Percentiles rank a stretch among this genome's conserved stretches.
Evolutionary conservation across 257 asterid species (phyloP).

Genomic region (Linaria vulgaris): DNA sequence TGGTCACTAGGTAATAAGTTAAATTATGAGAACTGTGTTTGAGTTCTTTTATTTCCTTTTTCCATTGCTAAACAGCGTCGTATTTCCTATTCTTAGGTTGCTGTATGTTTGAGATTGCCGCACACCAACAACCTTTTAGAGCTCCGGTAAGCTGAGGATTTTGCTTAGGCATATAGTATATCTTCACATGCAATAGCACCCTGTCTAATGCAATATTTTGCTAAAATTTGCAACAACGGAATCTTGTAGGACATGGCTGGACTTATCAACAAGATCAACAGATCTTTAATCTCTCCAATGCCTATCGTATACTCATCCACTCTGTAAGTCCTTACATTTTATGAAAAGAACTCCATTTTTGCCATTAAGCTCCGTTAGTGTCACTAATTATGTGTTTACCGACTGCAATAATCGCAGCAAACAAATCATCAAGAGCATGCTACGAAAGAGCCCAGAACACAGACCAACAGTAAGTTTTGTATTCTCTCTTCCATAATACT

Average conservation of each 20-base stretch:
- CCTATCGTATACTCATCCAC: slow-evolving; percentile 83
- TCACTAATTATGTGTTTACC: too few relatives aligned
- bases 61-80: slow-evolving; percentile 5
- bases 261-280: slow-evolving; percentile 87
- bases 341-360: background rate
- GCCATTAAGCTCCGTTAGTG: too few relatives aligned
- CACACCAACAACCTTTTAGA: slow-evolving; percentile 81
- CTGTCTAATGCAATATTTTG: background rate
- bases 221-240: background rate
- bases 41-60: background rate
- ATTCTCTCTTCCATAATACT: background rate
- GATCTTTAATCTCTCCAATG: slow-evolving; percentile 80
- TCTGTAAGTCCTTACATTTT: slow-evolving; percentile 50
- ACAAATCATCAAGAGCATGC: slow-evolving; percentile 92
- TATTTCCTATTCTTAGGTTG: slow-evolving; percentile 53
- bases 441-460: slow-evolving; percentile 87
- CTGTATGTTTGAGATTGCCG: slow-evolving; percentile 96
- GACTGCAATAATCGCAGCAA: slow-evolving; percentile 49
- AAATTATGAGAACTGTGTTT: background rate
- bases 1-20: slow-evolving; percentile 81
- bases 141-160: slow-evolving; percentile 68
- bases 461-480: slow-evolving; percentile 76
- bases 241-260: slow-evolving; percentile 79
- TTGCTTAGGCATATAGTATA: background rate
- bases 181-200: background rate